Evolutionary conservation across 106 monocot genomes (phyloP).

Genomic region (Dioscorea zingiberensis): DNA sequence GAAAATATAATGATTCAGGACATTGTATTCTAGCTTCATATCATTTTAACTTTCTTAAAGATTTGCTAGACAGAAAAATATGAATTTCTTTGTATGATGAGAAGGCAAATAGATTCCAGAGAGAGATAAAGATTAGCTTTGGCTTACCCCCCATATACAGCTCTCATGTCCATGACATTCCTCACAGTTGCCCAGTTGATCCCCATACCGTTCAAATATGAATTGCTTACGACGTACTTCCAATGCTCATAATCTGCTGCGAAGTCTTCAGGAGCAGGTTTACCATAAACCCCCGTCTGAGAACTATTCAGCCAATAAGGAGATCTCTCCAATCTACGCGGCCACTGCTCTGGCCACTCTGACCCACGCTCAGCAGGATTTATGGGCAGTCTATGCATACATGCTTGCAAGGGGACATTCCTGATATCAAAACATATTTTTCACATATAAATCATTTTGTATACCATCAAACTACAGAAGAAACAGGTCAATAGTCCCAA

Average conservation of each 20-base stretch:
- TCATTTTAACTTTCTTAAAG: too few species aligned
- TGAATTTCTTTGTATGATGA: too few species aligned
- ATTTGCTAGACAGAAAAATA: too few species aligned
- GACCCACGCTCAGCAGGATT: conserved; percentile 52
- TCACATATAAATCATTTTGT: background rate
- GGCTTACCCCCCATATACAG: conserved; percentile 91
- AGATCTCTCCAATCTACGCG: conserved; percentile 48
- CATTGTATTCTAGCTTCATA: too few species aligned
- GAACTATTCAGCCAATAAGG: conserved; percentile 77
- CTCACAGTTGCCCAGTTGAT: conserved; percentile 80
- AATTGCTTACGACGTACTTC: conserved; percentile 63
- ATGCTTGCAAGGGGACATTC: conserved; percentile 72
- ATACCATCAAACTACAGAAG: background rate
- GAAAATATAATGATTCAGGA: too few species aligned
- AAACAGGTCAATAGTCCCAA: background rate
- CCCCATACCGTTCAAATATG: conserved; percentile 67
- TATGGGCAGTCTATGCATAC: conserved; percentile 65
- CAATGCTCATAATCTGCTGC: conserved; percentile 66
- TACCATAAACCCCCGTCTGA: conserved; percentile 81
- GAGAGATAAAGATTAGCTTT: background rate
- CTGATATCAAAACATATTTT: conserved; percentile 19
- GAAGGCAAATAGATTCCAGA: too few species aligned
- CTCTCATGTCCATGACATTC: conserved; percentile 96
- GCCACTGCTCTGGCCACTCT: conserved; percentile 80
- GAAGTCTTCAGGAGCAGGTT: conserved; percentile 72